Evolutionary conservation across 1,284 basidiomycete genomes (phyloP), one percentile per base, ranked within the genome.

Genomic region (Flammula alnicola): DNA sequence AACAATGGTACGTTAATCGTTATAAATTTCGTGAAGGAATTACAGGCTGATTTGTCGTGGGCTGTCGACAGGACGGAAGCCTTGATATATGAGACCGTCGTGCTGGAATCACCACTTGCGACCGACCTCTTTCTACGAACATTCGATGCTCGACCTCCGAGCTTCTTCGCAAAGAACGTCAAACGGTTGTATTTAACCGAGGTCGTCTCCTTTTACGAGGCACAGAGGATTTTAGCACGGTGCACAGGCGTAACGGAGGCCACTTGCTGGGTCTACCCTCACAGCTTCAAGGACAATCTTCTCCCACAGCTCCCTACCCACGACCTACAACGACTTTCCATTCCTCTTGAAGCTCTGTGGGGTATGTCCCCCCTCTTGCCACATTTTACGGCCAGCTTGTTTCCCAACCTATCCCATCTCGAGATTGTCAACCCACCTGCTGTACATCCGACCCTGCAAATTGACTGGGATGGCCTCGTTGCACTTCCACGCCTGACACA

Each of bases 401-500:
- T 65, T 45, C 48, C 61, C 17, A 54, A 54, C 14, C 54, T 71
- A 2, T 63, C 66, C 1, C 68, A 70, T 44, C 60, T 70, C 30
- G 68, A 69, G 42, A 58, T 71, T 32, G 65, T 68, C 36, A 60
- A 63, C 27, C 64, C 65, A 2, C 52, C 58, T 2, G 37, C 32
- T 17, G 12, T 29, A 7, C 12, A 30, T 6, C 42, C 44, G 3
- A 11, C 23, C 5, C 36, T 53, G 8, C 37, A 39, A 25, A 47
- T 64, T 16, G 65, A 68, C 39, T 67, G 64, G 64, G 45, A 54
- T n/a, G 51, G 58, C 5, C 49, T 70, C 0, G 42, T 52, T 23
- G 17, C 36, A 4, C 58, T 71, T 8, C 67, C 67, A 4, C 37
- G 49, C 10, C 57, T 71, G n/a, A 67, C 65, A 4, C 67, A 71